Evolutionary conservation across 768 basidiomycete genomes (phyloP), one percentile per base, ranked within the genome.

Genomic region (Favolaschia claudopus): DNA sequence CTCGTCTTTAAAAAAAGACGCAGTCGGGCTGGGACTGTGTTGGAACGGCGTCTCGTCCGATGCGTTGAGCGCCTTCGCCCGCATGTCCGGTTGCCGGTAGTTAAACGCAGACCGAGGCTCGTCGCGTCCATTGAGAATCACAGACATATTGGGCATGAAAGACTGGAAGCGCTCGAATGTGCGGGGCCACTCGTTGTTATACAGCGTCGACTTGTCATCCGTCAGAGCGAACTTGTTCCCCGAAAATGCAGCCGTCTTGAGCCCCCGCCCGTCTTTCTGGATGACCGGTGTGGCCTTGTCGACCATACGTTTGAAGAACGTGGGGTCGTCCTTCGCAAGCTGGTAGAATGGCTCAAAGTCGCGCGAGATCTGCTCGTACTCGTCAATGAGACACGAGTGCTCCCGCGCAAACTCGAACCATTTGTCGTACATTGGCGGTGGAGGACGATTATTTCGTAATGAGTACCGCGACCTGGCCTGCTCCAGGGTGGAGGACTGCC

Each of bases 261-360:
- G 39, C 31, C 58, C 63, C 17, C 20, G 24, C 19, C 53, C 54
- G 36, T 64, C 28, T 37, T 29, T 20, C 58, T 60, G n/a, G n/a
- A n/a, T 55, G 27, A 59, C 40, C 50, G 55, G 31, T 3, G 22
- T 14, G 17, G 8, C 53, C 37, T 24, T 22, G 8, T 37, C 54
- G 27, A 60, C 55, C 65, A 66, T 62, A 45, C 43, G 55, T 14
- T 43, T 55, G 45, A 66, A 66, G 31, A 46, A 59, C 13, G 36
- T 17, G n/a, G 61, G 61, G 36, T 66, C 58, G 29, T 59, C 60
- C 22, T 48, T 20, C 27, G 63, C 63, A 24, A 64, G 63, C 58
- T 64, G 58, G 45, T 64, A 64, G 44, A 64, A 64, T 22, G 63
- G 63, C 38, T 49, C 63, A 44, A 64, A 64, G 49, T 64, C 63